These are phyloP conservation scores for Isabelozyma heimii DNA, from an alignment of 805 yeast species.

Conservation along the genomic window DNA sequence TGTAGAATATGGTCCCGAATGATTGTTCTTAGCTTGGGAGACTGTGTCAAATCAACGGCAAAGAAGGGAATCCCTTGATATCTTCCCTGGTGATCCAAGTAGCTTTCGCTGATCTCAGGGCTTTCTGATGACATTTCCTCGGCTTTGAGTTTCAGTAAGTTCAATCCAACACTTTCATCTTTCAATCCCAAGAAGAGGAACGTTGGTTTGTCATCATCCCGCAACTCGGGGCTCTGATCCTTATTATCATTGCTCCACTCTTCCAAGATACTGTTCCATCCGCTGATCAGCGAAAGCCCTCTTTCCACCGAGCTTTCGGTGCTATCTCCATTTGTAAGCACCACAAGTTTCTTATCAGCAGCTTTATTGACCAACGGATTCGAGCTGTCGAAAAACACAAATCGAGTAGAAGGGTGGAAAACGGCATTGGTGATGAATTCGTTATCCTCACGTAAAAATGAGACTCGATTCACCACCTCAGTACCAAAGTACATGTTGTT, in stretches of 20 bases:
- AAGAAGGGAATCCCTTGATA: constrained; percentile 63
- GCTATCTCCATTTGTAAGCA: constrained; percentile 33
- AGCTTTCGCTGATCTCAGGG: constrained; percentile 19
- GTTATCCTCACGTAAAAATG: constrained; percentile 57
- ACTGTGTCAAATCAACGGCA: constrained; percentile 55
- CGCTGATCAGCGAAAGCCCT: constrained; percentile 17
- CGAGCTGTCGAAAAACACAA: constrained; percentile 40
- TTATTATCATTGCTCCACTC: constrained; percentile 32
- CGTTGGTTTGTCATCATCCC: constrained; percentile 34
- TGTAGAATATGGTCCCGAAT: constrained; percentile 14
- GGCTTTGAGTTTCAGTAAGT: constrained; percentile 25
- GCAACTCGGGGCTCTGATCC: constrained; percentile 37
- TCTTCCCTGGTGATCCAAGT: constrained; percentile 42
- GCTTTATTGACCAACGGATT: constrained; percentile 31
- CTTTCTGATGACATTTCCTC: constrained; percentile 10
- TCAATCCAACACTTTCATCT: constrained; percentile 43
- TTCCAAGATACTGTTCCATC: constrained; percentile 12
- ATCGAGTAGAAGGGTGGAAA: constrained; percentile 44
- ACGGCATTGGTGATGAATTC: constrained; percentile 49
- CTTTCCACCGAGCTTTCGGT: constrained; percentile 9
- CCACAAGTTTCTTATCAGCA: constrained; percentile 27
- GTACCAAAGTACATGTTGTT: constrained; percentile 41
- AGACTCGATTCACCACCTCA: constrained; percentile 59
- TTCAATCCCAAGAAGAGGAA: constrained; percentile 45
- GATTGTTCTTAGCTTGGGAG: constrained; percentile 40